A percentile compares a stretch with the other conserved stretches of the same genome.
Conservation (phyloP, 805 yeast genomes). For the Barnettozyma vustinii region DNA sequence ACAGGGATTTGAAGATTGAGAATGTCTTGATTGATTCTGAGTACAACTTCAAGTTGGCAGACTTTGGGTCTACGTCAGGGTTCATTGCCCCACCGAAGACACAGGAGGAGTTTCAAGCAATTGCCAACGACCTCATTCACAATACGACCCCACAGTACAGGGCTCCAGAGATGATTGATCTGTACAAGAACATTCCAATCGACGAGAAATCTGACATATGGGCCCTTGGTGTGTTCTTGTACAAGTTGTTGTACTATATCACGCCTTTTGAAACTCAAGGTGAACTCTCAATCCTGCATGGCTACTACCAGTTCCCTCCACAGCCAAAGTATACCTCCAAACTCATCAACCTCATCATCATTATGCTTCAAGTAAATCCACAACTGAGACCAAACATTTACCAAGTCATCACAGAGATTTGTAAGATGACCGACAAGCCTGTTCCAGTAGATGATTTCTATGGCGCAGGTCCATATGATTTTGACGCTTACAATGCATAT, state of each 20-base stretch:
- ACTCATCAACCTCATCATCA: conserved; percentile 67
- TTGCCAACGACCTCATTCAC: conserved; percentile 78
- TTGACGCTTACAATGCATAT: conserved; percentile 48
- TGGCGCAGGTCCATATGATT: conserved; percentile 48
- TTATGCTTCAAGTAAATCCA: conserved; percentile 82
- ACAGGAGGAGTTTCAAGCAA: conserved; percentile 63
- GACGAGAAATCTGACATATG: conserved; percentile 82
- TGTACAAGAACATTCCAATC: conserved; percentile 60
- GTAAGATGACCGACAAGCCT: conserved; percentile 48
- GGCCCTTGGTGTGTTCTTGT: conserved; percentile 78
- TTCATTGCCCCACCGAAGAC: conserved; percentile 70
- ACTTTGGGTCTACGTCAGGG: conserved; percentile 85
- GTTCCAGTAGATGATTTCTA: conserved; percentile 42
- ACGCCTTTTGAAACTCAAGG: conserved; percentile 74
- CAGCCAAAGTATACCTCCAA: conserved; percentile 65
- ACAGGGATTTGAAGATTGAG: conserved; percentile 91
- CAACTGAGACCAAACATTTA: conserved; percentile 77
- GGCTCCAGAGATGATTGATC: conserved; percentile 80
- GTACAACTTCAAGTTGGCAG: conserved; percentile 77
- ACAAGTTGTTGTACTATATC: conserved; percentile 73
- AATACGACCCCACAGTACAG: conserved; percentile 95
- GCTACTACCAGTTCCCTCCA: conserved; percentile 72
- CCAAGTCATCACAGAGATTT: conserved; percentile 65
- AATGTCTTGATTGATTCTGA: conserved; percentile 76
- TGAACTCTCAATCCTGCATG: conserved; percentile 66